Evolutionary conservation across 768 basidiomycete genomes (phyloP).

Genomic region (Pulveroboletus ravenelii): DNA sequence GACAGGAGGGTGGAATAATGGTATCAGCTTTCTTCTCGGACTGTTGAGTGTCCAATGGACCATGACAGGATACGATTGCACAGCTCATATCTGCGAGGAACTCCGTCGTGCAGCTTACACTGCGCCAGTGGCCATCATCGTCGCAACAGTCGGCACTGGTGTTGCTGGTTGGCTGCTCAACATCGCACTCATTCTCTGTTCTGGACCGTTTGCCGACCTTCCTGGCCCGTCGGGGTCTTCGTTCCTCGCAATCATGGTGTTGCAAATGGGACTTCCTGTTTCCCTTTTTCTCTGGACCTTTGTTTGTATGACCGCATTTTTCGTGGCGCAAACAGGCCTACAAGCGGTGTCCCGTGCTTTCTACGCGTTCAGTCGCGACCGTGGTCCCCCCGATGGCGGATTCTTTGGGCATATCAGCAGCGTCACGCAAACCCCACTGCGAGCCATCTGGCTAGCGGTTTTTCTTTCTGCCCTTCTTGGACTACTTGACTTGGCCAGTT

Average conservation of each 20-base stretch:
- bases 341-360: constrained; percentile 57
- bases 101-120: constrained; percentile 50
- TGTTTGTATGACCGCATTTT: constrained; percentile 61
- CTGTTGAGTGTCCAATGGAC: constrained; percentile 48
- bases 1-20: constrained; percentile 39
- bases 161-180: constrained; percentile 61
- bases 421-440: constrained; percentile 50
- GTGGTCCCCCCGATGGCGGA: constrained; percentile 52
- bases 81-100: constrained; percentile 37
- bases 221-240: constrained; percentile 51
- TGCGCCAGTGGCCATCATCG: constrained; percentile 41
- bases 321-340: constrained; percentile 45
- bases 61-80: constrained; percentile 33
- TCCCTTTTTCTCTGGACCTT: constrained; percentile 54
- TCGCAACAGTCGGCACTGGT: constrained; percentile 43
- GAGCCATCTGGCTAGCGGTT: constrained; percentile 51
- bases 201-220: constrained; percentile 43
- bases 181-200: constrained; percentile 55
- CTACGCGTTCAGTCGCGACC: constrained; percentile 55
- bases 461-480: constrained; percentile 40
- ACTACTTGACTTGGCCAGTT: constrained; percentile 48
- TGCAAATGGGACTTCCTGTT: constrained; percentile 47
- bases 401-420: constrained; percentile 47
- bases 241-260: constrained; percentile 53
- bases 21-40: constrained; percentile 43